phyloP scores from a whole-genome alignment of 805 yeast species.

The Lipomyces yamanashiensis region DNA sequence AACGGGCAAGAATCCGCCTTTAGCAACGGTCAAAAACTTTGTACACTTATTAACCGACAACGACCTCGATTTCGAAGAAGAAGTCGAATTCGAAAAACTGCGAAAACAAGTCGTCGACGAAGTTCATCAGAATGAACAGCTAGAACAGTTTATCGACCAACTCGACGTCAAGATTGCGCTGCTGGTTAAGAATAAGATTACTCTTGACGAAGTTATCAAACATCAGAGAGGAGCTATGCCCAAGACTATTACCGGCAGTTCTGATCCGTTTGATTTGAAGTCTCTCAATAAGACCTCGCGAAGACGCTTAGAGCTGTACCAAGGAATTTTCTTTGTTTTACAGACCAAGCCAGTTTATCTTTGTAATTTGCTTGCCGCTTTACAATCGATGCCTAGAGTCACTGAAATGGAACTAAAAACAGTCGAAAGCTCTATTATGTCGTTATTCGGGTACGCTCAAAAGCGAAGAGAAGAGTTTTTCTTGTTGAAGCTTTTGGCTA shows the following conservation, averaged over 20 bases:
- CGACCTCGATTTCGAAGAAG: slow-evolving; percentile 75
- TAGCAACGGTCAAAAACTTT: slow-evolving; percentile 75
- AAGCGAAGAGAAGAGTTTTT: slow-evolving; percentile 73
- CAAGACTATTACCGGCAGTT: slow-evolving; percentile 33
- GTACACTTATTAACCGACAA: slow-evolving; percentile 74
- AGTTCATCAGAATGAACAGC: slow-evolving; percentile 68
- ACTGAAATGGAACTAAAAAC: slow-evolving; percentile 45
- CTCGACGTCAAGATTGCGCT: slow-evolving; percentile 78
- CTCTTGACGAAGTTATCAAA: slow-evolving; percentile 67
- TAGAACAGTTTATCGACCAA: slow-evolving; percentile 76
- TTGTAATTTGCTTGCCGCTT: slow-evolving; percentile 54
- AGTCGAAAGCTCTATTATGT: slow-evolving; percentile 43
- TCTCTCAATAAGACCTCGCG: slow-evolving; percentile 49
- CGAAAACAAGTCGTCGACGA: slow-evolving; percentile 72
- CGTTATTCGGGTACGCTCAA: slow-evolving; percentile 46
- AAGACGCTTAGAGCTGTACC: slow-evolving; percentile 67
- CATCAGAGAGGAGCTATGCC: slow-evolving; percentile 49
- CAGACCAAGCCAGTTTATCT: slow-evolving; percentile 84
- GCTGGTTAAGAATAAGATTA: slow-evolving; percentile 76
- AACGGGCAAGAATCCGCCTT: slow-evolving; percentile 73
- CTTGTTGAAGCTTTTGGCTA: slow-evolving; percentile 60
- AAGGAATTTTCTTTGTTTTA: slow-evolving; percentile 74
- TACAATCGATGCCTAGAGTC: slow-evolving; percentile 38
- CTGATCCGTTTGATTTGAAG: slow-evolving; percentile 46
- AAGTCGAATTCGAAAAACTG: slow-evolving; percentile 65